These are phyloP conservation scores for Leccinellum luteum DNA, from an alignment of 768 basidiomycete genomes.

Conservation along the genomic window DNA sequence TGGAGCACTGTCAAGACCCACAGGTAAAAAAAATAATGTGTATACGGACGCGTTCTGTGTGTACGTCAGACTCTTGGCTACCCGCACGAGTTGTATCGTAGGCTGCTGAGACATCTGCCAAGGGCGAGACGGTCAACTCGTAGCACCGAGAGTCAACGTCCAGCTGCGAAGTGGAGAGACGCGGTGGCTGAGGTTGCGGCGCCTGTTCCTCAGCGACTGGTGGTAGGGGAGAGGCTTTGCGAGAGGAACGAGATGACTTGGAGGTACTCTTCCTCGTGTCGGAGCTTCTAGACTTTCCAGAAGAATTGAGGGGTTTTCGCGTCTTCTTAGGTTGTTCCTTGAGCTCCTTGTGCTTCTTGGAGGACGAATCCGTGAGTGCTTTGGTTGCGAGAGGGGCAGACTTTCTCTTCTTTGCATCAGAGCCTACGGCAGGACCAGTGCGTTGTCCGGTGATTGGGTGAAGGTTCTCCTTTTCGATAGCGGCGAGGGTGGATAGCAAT, in stretches of 20 bases:
- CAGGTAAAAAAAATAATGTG: neutral
- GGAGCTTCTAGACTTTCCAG: slow-evolving; percentile 23
- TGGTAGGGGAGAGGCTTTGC: slow-evolving; percentile 59
- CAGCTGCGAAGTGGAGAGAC: slow-evolving; percentile 43
- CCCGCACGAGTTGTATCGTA: slow-evolving; percentile 48
- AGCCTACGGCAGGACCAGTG: slow-evolving; percentile 37
- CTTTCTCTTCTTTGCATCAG: slow-evolving; percentile 61
- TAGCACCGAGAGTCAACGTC: slow-evolving; percentile 73
- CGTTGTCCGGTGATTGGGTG: slow-evolving; percentile 72
- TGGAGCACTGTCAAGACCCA: slow-evolving; percentile 22
- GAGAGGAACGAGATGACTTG: slow-evolving; percentile 34
- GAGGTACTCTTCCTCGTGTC: slow-evolving; percentile 40
- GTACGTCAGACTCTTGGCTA: slow-evolving; percentile 40
- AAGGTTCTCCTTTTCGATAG: slow-evolving; percentile 74
- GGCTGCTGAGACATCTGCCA: slow-evolving; percentile 74
- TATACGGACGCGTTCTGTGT: slow-evolving; percentile 47
- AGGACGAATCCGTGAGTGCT: slow-evolving; percentile 32
- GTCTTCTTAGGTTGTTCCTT: slow-evolving; percentile 53
- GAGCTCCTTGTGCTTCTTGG: slow-evolving; percentile 45
- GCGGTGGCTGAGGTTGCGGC: slow-evolving; percentile 27
- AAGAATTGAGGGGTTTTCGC: slow-evolving; percentile 45
- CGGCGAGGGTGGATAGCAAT: slow-evolving; percentile 34
- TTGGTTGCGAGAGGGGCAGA: slow-evolving; percentile 58
- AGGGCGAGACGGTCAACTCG: slow-evolving; percentile 72
- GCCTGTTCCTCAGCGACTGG: slow-evolving; percentile 53